Evolutionary conservation across 2,329 filamentous ascomycete species (phyloP), one percentile per base, ranked within the genome.

Genomic region (Fusarium sp.): DNA sequence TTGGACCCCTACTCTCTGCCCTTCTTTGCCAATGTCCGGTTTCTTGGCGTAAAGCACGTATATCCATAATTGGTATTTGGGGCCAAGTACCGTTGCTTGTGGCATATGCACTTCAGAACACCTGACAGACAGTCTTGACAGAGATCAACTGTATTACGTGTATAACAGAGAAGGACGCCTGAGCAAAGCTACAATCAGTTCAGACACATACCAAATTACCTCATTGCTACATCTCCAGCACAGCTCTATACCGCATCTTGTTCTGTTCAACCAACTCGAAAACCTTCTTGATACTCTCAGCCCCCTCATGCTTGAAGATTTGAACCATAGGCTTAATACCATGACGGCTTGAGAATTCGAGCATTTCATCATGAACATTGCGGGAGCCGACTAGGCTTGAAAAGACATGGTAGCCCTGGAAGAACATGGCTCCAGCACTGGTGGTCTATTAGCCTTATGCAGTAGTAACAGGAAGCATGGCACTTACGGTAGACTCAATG

Each of bases 171-270:
- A 11, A 37, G 12, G 12, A 10, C 7, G 9, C 4, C 12, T 23
- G 4, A 43, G n/a, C 8, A 42, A 42, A 43, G 14, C 12, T 16
- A 6, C 0, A 5, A 6, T 14, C 26, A 6, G 7, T 7, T 10
- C 6, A 4, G 5, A 2, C 16, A 14, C 10, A 28, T 5, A 10
- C 4, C 12, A 5, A 4, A 21, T 4, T 1, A 9, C 4, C 14
- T 9, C 23, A 52, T 3, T 26, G 4, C 0, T n/a, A 23, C 19
- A 62, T 62, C 2, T 62, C 31, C 6, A 62, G 14, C 7, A 62
- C 59, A 45, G 59, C 59, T 11, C 59, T 54, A 3, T 62, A 62
- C 12, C 57, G 25, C 57, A 62, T 62, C n/a, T 62, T 62, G 2
- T 62, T 62, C 26, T 34, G 13, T 12, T 54, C 26, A 0, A 62